Conservation (phyloP, 345 rosid genomes). For the Gossypium stocksii region DNA sequence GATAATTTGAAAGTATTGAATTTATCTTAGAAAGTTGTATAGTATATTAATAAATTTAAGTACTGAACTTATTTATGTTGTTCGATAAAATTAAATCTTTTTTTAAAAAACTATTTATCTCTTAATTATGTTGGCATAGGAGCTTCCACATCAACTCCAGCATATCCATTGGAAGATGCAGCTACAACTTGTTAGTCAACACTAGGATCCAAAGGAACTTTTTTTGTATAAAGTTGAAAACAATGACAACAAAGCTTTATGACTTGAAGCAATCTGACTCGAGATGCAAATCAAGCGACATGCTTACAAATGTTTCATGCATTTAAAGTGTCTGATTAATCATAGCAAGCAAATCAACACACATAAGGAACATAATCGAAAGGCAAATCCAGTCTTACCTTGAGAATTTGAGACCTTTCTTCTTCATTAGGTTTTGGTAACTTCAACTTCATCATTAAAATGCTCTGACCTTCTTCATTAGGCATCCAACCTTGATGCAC, state of each 20-base stretch:
- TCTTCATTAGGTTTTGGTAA: slow-evolving; percentile 68
- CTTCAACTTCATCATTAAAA: slow-evolving; percentile 83
- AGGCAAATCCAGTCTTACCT: slow-evolving; percentile 34
- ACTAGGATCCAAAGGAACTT: slow-evolving; percentile 46
- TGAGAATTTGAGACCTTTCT: slow-evolving; percentile 73
- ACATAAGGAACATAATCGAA: neutral
- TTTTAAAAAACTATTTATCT: too few species aligned
- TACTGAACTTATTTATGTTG: too few species aligned
- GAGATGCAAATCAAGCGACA: neutral
- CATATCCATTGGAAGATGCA: slow-evolving; percentile 79
- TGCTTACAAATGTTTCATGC: neutral
- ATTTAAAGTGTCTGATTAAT: neutral
- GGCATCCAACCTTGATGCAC: slow-evolving; percentile 57
- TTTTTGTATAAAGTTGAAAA: slow-evolving; percentile 72
- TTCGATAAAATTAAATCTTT: too few species aligned
- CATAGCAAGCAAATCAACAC: neutral
- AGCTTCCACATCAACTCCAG: slow-evolving; percentile 95
- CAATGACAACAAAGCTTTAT: slow-evolving; percentile 10
- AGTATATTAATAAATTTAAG: too few species aligned
- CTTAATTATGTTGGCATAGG: slow-evolving; percentile 8
- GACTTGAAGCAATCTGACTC: neutral
- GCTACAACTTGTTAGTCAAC: slow-evolving; percentile 65
- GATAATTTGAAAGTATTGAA: neutral
- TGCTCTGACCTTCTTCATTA: slow-evolving; percentile 66
- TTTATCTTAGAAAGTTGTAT: too few species aligned